A percentile compares a stretch with the other conserved stretches of the same genome.
phyloP scores from a whole-genome alignment of 495 filamentous ascomycete genomes.

The Melanomma pulvis-pyrius region DNA sequence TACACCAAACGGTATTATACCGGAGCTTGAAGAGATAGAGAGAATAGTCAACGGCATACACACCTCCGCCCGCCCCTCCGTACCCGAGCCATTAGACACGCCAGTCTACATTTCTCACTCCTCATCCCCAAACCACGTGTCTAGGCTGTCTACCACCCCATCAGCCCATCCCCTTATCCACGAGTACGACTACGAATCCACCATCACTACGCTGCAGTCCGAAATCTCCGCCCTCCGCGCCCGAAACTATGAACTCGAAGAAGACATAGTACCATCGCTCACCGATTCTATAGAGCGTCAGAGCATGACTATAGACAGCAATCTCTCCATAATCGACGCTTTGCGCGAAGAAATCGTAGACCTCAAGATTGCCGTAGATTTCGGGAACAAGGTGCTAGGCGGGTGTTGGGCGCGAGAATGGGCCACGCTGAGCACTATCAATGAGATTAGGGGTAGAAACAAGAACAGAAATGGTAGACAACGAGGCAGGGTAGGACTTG shows the following conservation, averaged over 20 bases:
- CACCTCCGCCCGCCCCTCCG: background rate
- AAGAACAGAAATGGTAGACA: background rate
- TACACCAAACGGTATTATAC: no score
- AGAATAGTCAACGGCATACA: background rate
- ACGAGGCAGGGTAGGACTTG: background rate
- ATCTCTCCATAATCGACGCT: background rate
- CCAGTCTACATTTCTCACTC: background rate
- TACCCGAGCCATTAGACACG: background rate
- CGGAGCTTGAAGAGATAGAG: no score
- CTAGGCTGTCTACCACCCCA: background rate
- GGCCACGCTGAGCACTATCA: slow-evolving; percentile 3
- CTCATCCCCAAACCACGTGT: background rate
- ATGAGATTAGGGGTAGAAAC: background rate
- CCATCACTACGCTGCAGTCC: slow-evolving; percentile 10
- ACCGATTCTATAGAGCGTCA: background rate
- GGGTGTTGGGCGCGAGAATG: slow-evolving; percentile 13
- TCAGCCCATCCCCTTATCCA: slow-evolving; percentile 1
- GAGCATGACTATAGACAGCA: background rate
- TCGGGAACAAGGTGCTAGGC: slow-evolving; percentile 7
- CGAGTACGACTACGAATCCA: background rate
- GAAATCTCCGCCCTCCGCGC: slow-evolving; percentile 9
- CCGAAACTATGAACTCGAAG: background rate
- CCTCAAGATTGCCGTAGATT: slow-evolving; percentile 16
- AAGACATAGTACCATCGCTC: background rate
- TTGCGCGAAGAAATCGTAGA: slow-evolving; percentile 12